These are phyloP conservation scores for Ustilago tritici DNA, from an alignment of 1,284 basidiomycete genomes.

Conservation along the genomic window DNA sequence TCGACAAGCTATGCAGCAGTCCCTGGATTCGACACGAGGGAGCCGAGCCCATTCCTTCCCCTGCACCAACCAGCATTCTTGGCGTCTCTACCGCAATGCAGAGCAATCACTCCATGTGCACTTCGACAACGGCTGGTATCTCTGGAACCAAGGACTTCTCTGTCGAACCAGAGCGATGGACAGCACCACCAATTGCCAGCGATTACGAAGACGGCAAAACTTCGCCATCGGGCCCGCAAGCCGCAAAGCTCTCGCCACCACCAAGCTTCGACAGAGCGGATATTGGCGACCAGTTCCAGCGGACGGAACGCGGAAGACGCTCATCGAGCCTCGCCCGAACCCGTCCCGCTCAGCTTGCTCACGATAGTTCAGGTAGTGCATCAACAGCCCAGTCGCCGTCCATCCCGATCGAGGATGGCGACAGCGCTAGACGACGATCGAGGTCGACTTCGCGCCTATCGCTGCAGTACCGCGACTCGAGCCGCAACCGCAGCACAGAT, in stretches of 20 bases:
- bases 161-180: slow-evolving; percentile 9
- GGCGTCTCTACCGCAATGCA: background rate
- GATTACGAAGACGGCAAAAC: background rate
- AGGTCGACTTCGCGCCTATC: slow-evolving; percentile 44
- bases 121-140: slow-evolving; percentile 1
- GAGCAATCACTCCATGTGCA: slow-evolving; percentile 2
- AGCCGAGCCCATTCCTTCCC: background rate
- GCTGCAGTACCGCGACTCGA: slow-evolving; percentile 31
- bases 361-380: slow-evolving; percentile 21
- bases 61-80: background rate
- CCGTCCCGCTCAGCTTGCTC: slow-evolving; percentile 24
- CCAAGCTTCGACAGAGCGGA: slow-evolving; percentile 23
- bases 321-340: slow-evolving; percentile 46
- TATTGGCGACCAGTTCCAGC: slow-evolving; percentile 20
- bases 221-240: background rate
- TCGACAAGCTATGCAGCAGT: slow-evolving; percentile 40
- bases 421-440: slow-evolving; percentile 26
- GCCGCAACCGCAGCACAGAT: slow-evolving; percentile 44
- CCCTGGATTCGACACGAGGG: slow-evolving; percentile 44
- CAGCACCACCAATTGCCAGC: background rate
- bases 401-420: slow-evolving; percentile 19
- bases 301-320: slow-evolving; percentile 27
- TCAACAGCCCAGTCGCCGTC: slow-evolving; percentile 25
- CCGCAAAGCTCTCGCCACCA: background rate
- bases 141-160: slow-evolving; percentile 4